Conservation (phyloP, 768 basidiomycete species). For the Leccinum arenicola region DNA sequence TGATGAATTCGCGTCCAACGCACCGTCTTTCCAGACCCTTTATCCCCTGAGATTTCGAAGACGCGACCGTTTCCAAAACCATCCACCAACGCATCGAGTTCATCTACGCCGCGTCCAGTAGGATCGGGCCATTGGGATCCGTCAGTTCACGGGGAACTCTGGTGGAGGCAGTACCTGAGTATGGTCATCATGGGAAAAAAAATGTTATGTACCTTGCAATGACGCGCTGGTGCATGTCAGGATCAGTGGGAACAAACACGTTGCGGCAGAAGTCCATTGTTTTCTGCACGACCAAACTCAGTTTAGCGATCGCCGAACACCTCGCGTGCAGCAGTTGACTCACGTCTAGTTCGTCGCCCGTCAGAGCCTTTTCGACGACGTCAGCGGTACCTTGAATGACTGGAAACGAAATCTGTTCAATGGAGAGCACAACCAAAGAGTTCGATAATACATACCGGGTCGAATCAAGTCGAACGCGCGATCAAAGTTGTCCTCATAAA, state of each 20-base stretch:
- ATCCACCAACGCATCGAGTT: constrained; percentile 51
- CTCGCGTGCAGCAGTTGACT: not conserved
- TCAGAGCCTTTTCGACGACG: constrained; percentile 2
- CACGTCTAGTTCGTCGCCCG: constrained; percentile 9
- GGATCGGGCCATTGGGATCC: not conserved
- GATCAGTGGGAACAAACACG: constrained; percentile 3
- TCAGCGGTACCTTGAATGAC: constrained; percentile 11
- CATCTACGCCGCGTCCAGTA: constrained; percentile 36
- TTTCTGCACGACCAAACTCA: constrained; percentile 2
- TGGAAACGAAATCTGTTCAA: not conserved
- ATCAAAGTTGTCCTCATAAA: constrained; percentile 13
- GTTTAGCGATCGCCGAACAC: not conserved
- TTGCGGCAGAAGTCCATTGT: constrained; percentile 10
- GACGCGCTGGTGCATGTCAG: constrained; percentile 1
- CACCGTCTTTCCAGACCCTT: constrained; percentile 68
- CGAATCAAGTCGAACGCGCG: constrained; percentile 10
- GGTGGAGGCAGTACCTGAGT: not conserved
- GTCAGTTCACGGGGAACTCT: not conserved
- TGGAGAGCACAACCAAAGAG: not conserved
- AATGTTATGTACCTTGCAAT: not conserved
- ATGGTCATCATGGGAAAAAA: no score
- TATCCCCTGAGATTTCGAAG: constrained; percentile 68
- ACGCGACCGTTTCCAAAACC: constrained; percentile 52
- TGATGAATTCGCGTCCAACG: constrained; percentile 17
- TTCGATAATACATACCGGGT: constrained; percentile 1